Percentiles rank a stretch among this genome's conserved stretches.
Evolutionary conservation across 163 green algal genomes (phyloP).

Genomic region (Chlorella variabilis): DNA sequence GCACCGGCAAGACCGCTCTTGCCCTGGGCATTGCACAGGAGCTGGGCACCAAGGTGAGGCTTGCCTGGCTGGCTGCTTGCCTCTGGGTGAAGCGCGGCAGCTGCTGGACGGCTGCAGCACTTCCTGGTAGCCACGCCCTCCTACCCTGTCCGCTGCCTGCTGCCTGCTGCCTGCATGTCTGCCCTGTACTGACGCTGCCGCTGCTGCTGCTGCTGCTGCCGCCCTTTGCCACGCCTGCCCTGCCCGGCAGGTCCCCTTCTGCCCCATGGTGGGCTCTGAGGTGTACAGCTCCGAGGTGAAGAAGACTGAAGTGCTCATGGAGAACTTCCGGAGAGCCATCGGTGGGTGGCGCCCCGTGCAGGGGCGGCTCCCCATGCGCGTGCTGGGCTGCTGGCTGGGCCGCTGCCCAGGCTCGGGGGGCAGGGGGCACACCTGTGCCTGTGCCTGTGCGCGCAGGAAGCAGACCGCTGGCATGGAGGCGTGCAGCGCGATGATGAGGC

Average conservation of each 20-base stretch:
- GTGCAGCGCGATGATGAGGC: too few species aligned
- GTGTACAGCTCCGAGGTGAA: slow-evolving; percentile 99
- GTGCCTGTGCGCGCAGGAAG: too few species aligned
- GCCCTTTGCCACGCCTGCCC: background rate
- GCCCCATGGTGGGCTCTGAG: slow-evolving; percentile 98
- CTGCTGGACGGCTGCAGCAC: background rate
- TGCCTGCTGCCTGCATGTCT: background rate
- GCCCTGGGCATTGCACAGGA: slow-evolving; percentile 98
- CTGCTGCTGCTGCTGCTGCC: background rate
- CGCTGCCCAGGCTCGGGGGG: too few species aligned
- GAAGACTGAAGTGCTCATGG: slow-evolving; percentile 99
- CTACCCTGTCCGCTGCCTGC: too few species aligned
- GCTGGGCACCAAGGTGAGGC: slow-evolving; percentile 39
- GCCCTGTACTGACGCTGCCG: too few species aligned
- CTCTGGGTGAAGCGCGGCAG: background rate
- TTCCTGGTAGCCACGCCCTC: too few species aligned
- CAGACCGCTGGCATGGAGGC: too few species aligned
- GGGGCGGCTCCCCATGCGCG: too few species aligned
- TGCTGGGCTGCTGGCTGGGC: too few species aligned
- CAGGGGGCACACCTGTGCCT: too few species aligned
- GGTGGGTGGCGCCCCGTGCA: slow-evolving; percentile 56
- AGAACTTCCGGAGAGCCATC: slow-evolving; percentile 98
- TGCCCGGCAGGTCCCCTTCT: slow-evolving; percentile 94
- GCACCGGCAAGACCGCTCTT: slow-evolving; percentile 98
- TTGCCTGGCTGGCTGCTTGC: background rate